Evolutionary conservation across 345 rosid species (phyloP), one percentile per base, ranked within the genome.

Genomic region (Kernera saxatilis): DNA sequence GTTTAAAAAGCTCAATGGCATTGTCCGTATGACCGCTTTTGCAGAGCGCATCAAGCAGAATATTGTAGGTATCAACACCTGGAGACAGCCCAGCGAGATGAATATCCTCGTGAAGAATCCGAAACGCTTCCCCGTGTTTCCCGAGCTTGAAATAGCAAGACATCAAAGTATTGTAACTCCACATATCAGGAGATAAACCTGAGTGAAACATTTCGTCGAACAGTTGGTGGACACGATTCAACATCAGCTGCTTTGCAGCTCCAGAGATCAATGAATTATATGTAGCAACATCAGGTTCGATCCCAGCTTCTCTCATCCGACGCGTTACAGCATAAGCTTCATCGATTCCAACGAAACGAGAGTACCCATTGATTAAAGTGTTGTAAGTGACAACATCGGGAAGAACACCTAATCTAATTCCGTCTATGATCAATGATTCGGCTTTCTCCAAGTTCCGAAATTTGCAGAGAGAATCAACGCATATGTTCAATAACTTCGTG

Each of bases 311-410:
- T 49, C 36, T 56, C 97, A 93, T 93, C 46, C 96, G 76, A 57
- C 44, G 36, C 2, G 84, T 78, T 37, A 90, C 71, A 18, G 77
- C 71, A 25, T 82, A 83, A 52, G 88, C 96, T 18, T 84, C 72
- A 23, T 86, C 90, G 11, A 88, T 40, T 5, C 90, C 70, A 30
- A 80, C 71, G 3, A 87, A 75, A 2, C 85, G 87, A 68, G 81
- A 77, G 73, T 90, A 93, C 0, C 83, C 93, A 70, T 72, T 80
- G 35, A 93, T 63, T 1, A 88, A 80, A 2, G 78, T 78, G 67
- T 93, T 90, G 72, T 83, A 93, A 53, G 96, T 88, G 19, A 93
- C 84, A 1, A 87, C 89, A 79, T 90, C 75, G 2, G 96, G 98
- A 14, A 82, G 68, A 21, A 91, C 80, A 13, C 98, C 96, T 71